Evolutionary conservation across 345 rosid species (phyloP).

Genomic region (Acer saccharum): DNA sequence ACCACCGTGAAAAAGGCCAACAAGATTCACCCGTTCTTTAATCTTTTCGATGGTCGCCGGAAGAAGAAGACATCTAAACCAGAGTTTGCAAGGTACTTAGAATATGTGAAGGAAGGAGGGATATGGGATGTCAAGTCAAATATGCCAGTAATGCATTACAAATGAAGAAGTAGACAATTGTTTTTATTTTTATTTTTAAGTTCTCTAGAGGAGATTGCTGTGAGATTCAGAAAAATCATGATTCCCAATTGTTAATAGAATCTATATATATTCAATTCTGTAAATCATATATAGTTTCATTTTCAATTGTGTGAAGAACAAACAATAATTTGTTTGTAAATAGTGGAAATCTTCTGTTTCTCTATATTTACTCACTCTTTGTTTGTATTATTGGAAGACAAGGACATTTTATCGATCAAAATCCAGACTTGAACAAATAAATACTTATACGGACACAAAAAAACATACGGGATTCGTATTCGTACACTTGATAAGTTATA

Average conservation of each 20-base stretch:
- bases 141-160: constrained; percentile 51
- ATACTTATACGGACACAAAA: too few species aligned
- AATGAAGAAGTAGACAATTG: constrained; percentile 19
- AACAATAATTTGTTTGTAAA: too few species aligned
- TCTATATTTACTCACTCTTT: too few species aligned
- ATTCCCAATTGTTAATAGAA: not conserved
- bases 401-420: too few species aligned
- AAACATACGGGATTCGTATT: too few species aligned
- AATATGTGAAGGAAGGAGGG: constrained; percentile 77
- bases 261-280: not conserved
- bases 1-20: constrained; percentile 31
- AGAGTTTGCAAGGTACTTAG: constrained; percentile 66
- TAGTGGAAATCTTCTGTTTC: too few species aligned
- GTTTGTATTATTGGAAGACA: too few species aligned
- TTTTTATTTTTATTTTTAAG: not conserved
- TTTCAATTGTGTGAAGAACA: not conserved
- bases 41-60: constrained; percentile 50
- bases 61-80: constrained; percentile 67
- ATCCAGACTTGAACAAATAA: too few species aligned
- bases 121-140: constrained; percentile 56
- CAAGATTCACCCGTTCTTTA: constrained; percentile 61
- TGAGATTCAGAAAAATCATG: not conserved
- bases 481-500: too few species aligned
- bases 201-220: not conserved
- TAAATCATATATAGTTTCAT: not conserved